Base-by-base conservation (phyloP, 768 basidiomycete genomes). In the Amanita pallidorosea region DNA sequence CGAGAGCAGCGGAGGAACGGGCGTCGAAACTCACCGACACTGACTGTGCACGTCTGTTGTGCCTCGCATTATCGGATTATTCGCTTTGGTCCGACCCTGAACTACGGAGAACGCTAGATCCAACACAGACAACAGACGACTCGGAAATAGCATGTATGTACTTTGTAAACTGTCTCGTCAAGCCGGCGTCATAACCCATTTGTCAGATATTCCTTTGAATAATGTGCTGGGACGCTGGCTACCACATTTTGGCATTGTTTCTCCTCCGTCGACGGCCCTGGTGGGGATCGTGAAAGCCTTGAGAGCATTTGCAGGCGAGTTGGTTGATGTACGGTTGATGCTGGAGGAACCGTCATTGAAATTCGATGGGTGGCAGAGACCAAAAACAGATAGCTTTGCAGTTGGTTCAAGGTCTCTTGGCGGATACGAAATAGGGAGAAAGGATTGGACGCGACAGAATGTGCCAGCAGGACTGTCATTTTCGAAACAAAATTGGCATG, bases 51-150 rank as follows among this genome's bases (percentile, higher is more conserved):
- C 61, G 63, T 8, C 67, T 87, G 31, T 55, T 83, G 18, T 66
- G 63, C 44, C 73, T 89, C 3, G 74, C 85, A 0, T 65, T 91
- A n/a, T 85, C 86, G 4, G 77, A 87, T 58, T 77, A 87, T 62
- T 70, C 74, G 7, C 60, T 88, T 7, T 90, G 85, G 86, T 59
- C 63, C 3, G 76, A 86, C 57, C 63, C 73, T 0, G 79, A 80
- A 46, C 31, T 86, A 8, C 66, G 77, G 22, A 63, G 71, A 47
- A 71, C 66, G 27, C 64, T 83, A 12, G 77, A 78, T 13, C n/a
- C 36, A 41, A 11, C 23, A 31, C 45, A 46, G 57, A 61, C 31
- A 59, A 54, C 56, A 23, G 51, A 52, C 8, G 66, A 73, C 36
- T 33, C 23, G 37, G 27, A 20, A 20, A 20, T 12, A 7, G 7